phyloP scores from a whole-genome alignment of 768 basidiomycete species.

The Russula sp. region DNA sequence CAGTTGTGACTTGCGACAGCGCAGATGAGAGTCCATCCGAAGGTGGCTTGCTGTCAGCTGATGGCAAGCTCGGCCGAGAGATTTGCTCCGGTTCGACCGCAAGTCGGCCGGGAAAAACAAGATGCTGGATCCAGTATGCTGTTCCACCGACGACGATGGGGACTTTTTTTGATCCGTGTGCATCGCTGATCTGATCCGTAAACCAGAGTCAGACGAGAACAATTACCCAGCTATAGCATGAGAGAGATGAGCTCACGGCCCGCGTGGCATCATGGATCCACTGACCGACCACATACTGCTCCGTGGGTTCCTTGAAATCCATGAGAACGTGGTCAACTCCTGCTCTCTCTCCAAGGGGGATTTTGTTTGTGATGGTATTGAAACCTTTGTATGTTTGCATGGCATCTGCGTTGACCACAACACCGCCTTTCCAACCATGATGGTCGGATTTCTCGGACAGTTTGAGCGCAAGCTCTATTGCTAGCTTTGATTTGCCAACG shows the following conservation, averaged over 20 bases:
- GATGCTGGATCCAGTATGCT: constrained; percentile 95
- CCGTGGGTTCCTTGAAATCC: constrained; percentile 81
- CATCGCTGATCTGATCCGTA: constrained; percentile 64
- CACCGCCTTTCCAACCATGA: constrained; percentile 56
- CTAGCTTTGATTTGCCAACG: constrained; percentile 92
- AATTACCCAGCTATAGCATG: constrained; percentile 2
- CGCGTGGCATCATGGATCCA: constrained; percentile 83
- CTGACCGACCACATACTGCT: constrained; percentile 82
- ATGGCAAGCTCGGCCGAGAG: not conserved
- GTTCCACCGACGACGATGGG: constrained; percentile 96
- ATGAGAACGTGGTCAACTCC: constrained; percentile 89
- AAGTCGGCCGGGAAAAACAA: constrained; percentile 82
- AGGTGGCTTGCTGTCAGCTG: constrained; percentile 15
- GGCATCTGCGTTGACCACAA: constrained; percentile 92
- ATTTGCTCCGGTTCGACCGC: constrained; percentile 34
- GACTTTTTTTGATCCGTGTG: constrained; percentile 57
- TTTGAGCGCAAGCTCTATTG: constrained; percentile 77
- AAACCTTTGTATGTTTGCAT: constrained; percentile 96
- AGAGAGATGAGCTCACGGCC: constrained; percentile 51
- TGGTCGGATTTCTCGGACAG: constrained; percentile 40
- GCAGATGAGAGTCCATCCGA: constrained; percentile 39
- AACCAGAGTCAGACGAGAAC: constrained; percentile 14
- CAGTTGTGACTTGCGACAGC: constrained; percentile 46
- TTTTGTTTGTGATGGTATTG: constrained; percentile 93
- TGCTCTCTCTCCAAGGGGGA: constrained; percentile 67